These are phyloP conservation scores for Paramecium tetraurelia DNA, from an alignment of 73 alveolate genomes.

Conservation along the genomic window DNA sequence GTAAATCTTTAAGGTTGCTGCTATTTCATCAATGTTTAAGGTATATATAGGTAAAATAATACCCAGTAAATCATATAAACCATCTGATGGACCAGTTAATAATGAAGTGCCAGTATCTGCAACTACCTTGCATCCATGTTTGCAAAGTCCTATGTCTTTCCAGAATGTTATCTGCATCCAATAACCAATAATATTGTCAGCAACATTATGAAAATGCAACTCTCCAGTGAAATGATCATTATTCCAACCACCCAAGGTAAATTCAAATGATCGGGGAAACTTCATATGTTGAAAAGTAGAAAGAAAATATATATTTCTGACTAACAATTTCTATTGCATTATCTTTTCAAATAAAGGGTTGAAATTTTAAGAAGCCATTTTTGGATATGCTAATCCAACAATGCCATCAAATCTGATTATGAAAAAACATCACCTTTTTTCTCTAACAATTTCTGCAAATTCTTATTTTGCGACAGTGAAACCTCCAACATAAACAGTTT, in stretches of 20 bases:
- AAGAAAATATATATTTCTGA: constrained; percentile 71
- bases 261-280: constrained; percentile 68
- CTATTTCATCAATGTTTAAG: constrained; percentile 66
- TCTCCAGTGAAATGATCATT: constrained; percentile 69
- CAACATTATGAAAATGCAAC: constrained; percentile 69
- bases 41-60: background rate
- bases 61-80: constrained; percentile 51
- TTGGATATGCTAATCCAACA: constrained; percentile 83
- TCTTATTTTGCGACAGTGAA: constrained; percentile 61
- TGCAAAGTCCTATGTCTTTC: constrained; percentile 68
- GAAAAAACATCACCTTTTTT: constrained; percentile 73
- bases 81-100: constrained; percentile 75
- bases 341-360: constrained; percentile 76
- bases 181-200: constrained; percentile 68
- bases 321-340: constrained; percentile 66
- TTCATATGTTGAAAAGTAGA: constrained; percentile 68
- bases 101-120: constrained; percentile 87
- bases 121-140: constrained; percentile 72
- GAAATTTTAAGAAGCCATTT: constrained; percentile 68
- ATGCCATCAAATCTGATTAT: constrained; percentile 72
- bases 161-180: constrained; percentile 72
- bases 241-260: constrained; percentile 75
- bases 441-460: constrained; percentile 78
- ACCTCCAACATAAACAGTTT: constrained; percentile 69
- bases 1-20: constrained; percentile 62